A percentile compares a stretch with the other conserved stretches of the same genome.
Conservation (phyloP, 2,329 filamentous ascomycete genomes). For the Botrytis paeoniae region DNA sequence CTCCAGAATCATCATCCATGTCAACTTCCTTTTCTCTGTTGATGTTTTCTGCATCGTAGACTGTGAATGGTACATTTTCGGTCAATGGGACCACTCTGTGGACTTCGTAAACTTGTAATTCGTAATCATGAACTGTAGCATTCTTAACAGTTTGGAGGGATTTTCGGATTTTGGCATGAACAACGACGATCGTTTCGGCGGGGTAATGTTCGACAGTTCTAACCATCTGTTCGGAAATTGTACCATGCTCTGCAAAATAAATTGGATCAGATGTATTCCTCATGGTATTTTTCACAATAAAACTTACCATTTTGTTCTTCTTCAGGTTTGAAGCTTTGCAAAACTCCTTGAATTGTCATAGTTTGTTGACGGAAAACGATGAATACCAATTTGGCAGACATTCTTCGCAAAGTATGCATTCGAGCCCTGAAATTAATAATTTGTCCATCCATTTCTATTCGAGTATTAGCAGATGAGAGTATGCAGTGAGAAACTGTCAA, state of each 20-base stretch:
- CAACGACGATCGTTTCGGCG: constrained; percentile 73
- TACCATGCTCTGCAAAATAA: constrained; percentile 15
- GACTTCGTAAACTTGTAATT: constrained; percentile 66
- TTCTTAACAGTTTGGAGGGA: constrained; percentile 73
- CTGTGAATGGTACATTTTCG: constrained; percentile 64
- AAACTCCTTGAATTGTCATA: constrained; percentile 78
- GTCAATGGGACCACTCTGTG: constrained; percentile 60
- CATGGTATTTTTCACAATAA: background rate
- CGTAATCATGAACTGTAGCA: constrained; percentile 71
- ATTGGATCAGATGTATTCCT: background rate
- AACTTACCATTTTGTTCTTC: constrained; percentile 28
- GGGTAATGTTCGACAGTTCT: constrained; percentile 84
- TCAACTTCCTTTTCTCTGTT: constrained; percentile 54
- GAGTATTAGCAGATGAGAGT: constrained; percentile 3
- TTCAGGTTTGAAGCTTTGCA: constrained; percentile 42
- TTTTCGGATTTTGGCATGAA: constrained; percentile 69
- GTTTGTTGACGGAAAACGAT: constrained; percentile 82
- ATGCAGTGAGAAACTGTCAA: background rate
- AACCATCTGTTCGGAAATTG: constrained; percentile 70
- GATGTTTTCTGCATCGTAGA: constrained; percentile 65
- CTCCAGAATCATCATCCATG: constrained; percentile 47
- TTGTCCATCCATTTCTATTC: constrained; percentile 31
- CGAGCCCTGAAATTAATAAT: constrained; percentile 59
- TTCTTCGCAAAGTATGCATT: constrained; percentile 73
- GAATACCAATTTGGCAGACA: constrained; percentile 82